Percentiles rank a stretch among this genome's conserved stretches.
Evolutionary conservation across 805 yeast species (phyloP).

Genomic region (Candida maltosa): DNA sequence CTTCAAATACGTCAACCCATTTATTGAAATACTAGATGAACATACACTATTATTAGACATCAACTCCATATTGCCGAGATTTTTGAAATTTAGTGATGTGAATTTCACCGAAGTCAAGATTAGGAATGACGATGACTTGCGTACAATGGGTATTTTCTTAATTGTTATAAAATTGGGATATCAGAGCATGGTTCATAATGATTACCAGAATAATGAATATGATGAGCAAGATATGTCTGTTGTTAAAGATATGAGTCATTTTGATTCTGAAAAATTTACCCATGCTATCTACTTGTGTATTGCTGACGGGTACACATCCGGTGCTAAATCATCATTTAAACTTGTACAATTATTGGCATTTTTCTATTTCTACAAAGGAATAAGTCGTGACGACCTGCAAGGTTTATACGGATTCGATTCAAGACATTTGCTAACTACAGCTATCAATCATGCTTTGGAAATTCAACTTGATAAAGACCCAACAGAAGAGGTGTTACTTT

Average conservation of each 20-base stretch:
- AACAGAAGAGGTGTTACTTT: slow-evolving; percentile 23
- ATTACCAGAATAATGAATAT: slow-evolving; percentile 22
- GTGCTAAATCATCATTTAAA: slow-evolving; percentile 31
- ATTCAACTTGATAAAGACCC: slow-evolving; percentile 43
- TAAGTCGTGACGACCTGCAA: slow-evolving; percentile 40
- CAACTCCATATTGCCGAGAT: slow-evolving; percentile 18
- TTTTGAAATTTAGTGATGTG: slow-evolving; percentile 16
- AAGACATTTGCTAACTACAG: slow-evolving; percentile 33
- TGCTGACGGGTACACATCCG: slow-evolving; percentile 25
- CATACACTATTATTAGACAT: slow-evolving; percentile 22
- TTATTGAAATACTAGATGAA: slow-evolving; percentile 35
- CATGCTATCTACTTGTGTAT: slow-evolving; percentile 32
- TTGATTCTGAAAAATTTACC: slow-evolving; percentile 23
- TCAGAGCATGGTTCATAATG: slow-evolving; percentile 36
- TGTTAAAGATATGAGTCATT: slow-evolving; percentile 26
- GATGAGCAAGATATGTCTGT: slow-evolving; percentile 22
- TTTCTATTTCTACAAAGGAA: slow-evolving; percentile 30
- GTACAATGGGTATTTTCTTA: slow-evolving; percentile 25
- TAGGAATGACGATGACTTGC: slow-evolving; percentile 28
- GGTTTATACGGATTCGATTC: slow-evolving; percentile 40
- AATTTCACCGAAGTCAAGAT: slow-evolving; percentile 20
- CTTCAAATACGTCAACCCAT: slow-evolving; percentile 38
- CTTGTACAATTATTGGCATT: slow-evolving; percentile 33
- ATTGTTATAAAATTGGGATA: slow-evolving; percentile 33
- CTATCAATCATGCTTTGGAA: slow-evolving; percentile 35